These are phyloP conservation scores for Pseudogymnoascus sp. DNA, from an alignment of 2,329 filamentous ascomycete species.

Conservation along the genomic window DNA sequence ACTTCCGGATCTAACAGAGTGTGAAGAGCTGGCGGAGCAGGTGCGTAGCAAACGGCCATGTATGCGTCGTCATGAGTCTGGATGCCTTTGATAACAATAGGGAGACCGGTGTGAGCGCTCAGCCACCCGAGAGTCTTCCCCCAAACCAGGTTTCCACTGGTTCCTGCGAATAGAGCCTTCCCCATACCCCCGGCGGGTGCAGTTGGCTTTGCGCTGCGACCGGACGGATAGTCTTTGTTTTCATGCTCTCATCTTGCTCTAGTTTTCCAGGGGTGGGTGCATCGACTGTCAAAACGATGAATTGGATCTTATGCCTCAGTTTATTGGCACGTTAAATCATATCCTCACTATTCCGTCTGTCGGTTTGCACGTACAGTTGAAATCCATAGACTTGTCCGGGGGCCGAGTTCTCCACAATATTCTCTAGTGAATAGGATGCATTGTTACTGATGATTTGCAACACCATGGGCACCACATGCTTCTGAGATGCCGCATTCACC, in stretches of 20 bases:
- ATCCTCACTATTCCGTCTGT: slow-evolving; percentile 42
- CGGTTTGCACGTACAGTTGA: slow-evolving; percentile 54
- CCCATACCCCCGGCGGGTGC: slow-evolving; percentile 38
- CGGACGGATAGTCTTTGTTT: slow-evolving; percentile 41
- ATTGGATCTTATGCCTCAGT: slow-evolving; percentile 35
- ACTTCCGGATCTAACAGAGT: slow-evolving; percentile 32
- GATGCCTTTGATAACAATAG: slow-evolving; percentile 60
- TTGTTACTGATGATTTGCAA: slow-evolving; percentile 55
- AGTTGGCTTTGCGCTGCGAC: slow-evolving; percentile 40
- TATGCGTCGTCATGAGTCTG: slow-evolving; percentile 57
- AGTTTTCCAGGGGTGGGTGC: slow-evolving; percentile 48
- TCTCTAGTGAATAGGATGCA: slow-evolving; percentile 48
- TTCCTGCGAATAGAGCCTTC: slow-evolving; percentile 48
- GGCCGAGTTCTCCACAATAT: slow-evolving; percentile 33
- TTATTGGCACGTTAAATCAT: slow-evolving; percentile 39
- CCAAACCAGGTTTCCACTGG: slow-evolving; percentile 44
- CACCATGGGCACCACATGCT: slow-evolving; percentile 40
- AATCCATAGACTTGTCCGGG: slow-evolving; percentile 38
- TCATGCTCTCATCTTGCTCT: slow-evolving; percentile 39
- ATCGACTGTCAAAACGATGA: slow-evolving; percentile 52
- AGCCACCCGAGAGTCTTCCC: slow-evolving; percentile 63
- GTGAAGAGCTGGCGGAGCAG: slow-evolving; percentile 45
- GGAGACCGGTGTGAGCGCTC: slow-evolving; percentile 44
- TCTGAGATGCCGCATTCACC: slow-evolving; percentile 51
- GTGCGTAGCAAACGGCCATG: slow-evolving; percentile 47